These are phyloP conservation scores for Globisporangium acanthophoron DNA, from an alignment of 352 stramenopile species.

Conservation along the genomic window DNA sequence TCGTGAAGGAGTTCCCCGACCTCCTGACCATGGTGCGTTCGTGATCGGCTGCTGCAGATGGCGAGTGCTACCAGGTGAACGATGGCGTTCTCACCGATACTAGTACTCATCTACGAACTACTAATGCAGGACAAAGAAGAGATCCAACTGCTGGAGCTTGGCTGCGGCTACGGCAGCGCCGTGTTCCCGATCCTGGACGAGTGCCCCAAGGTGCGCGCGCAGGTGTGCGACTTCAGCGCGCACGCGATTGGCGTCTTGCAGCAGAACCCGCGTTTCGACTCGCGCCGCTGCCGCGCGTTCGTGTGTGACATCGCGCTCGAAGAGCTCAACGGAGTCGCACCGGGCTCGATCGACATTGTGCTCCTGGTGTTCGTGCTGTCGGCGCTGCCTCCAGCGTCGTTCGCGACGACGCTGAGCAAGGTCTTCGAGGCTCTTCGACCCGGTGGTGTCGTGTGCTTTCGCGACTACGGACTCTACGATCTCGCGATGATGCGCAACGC, in stretches of 20 bases:
- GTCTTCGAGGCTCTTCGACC: conserved; percentile 45
- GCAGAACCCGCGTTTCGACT: conserved; percentile 42
- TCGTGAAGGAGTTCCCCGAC: conserved; percentile 77
- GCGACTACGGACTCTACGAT: conserved; percentile 86
- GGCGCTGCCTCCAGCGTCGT: conserved; percentile 50
- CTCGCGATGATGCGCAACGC: conserved; percentile 80
- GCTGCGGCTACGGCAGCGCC: conserved; percentile 84
- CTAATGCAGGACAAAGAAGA: conserved; percentile 18
- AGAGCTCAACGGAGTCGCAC: conserved; percentile 32
- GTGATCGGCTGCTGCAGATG: neutral
- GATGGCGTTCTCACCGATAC: neutral
- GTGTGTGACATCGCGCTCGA: conserved; percentile 67
- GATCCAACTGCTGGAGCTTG: conserved; percentile 67
- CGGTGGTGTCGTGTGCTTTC: conserved; percentile 77
- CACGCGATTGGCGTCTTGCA: conserved; percentile 66
- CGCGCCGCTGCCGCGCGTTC: conserved; percentile 51
- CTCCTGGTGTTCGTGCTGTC: conserved; percentile 85
- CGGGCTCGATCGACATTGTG: conserved; percentile 61
- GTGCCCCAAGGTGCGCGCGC: conserved; percentile 54
- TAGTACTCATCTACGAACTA: neutral
- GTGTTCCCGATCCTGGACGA: conserved; percentile 79
- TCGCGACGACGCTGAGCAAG: conserved; percentile 45
- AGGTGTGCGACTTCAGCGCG: conserved; percentile 83
- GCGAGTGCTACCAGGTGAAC: neutral
- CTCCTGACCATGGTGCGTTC: conserved; percentile 27